These are phyloP conservation scores for Stramenopiles sp. DNA, from an alignment of 352 stramenopile genomes.

Conservation along the genomic window DNA sequence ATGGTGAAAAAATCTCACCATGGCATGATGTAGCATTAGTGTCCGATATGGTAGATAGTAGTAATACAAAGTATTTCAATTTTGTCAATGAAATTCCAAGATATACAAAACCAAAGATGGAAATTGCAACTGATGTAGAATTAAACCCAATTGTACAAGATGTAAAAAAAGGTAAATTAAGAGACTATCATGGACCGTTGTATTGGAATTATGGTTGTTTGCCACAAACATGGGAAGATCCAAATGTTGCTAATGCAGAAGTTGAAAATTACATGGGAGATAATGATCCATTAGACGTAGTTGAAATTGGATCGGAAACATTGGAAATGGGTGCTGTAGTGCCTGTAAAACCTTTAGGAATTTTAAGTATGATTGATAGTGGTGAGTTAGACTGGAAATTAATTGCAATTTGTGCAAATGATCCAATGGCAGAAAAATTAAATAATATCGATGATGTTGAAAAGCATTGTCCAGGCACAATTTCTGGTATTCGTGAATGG, in stretches of 20 bases:
- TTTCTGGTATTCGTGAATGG: conserved; percentile 79
- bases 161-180: conserved; percentile 85
- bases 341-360: conserved; percentile 85
- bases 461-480: conserved; percentile 58
- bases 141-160: conserved; percentile 97
- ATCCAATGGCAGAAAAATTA: conserved; percentile 77
- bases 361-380: conserved; percentile 97
- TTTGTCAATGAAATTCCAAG: conserved; percentile 97
- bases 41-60: conserved; percentile 44
- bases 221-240: conserved; percentile 98
- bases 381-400: conserved; percentile 99
- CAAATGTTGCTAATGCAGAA: conserved; percentile 70
- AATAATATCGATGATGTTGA: conserved; percentile 90
- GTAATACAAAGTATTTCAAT: conserved; percentile 58
- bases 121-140: conserved; percentile 77
- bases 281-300: conserved; percentile 97
- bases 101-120: conserved; percentile 92
- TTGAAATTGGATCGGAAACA: conserved; percentile 79
- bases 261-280: conserved; percentile 84
- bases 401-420: conserved; percentile 79
- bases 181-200: conserved; percentile 77
- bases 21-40: conserved; percentile 91
- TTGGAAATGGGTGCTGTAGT: conserved; percentile 73
- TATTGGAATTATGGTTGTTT: conserved; percentile 99
- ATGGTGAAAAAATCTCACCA: conserved; percentile 57